A percentile compares a stretch with the other conserved stretches of the same genome.
Evolutionary conservation across 2,329 filamentous ascomycete genomes (phyloP).

Genomic region (Fusarium duplospermum): DNA sequence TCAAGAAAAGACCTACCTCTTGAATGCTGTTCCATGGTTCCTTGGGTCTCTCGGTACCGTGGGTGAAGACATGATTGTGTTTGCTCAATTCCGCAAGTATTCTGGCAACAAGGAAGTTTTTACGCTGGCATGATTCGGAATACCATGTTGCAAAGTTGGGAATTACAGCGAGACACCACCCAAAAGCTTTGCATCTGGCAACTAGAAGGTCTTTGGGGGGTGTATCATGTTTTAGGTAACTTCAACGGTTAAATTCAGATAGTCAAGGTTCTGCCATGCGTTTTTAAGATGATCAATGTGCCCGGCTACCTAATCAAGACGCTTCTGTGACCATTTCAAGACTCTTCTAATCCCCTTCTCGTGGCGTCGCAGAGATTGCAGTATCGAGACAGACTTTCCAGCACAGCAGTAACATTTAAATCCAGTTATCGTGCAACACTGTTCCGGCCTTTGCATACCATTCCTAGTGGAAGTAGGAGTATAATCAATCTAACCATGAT

Average conservation of each 20-base stretch:
- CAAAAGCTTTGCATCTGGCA: not conserved
- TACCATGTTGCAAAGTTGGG: not conserved
- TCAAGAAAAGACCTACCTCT: not conserved
- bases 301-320: not conserved
- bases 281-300: not conserved
- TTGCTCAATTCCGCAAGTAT: not conserved
- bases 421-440: not conserved
- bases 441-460: not conserved
- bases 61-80: not conserved
- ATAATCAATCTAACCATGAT: rapidly evolving
- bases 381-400: too few relatives aligned
- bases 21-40: not conserved
- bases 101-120: not conserved
- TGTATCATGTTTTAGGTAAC: not conserved
- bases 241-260: not conserved
- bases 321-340: not conserved
- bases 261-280: not conserved
- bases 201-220: not conserved
- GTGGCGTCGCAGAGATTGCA: too few relatives aligned
- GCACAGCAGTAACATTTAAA: too few relatives aligned
- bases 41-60: not conserved
- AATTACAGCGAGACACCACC: not conserved
- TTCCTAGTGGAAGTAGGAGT: not conserved
- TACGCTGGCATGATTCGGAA: not conserved
- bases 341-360: too few relatives aligned